Evolutionary conservation across 2,329 filamentous ascomycete species (phyloP).

Genomic region (Didymella keratinophila): DNA sequence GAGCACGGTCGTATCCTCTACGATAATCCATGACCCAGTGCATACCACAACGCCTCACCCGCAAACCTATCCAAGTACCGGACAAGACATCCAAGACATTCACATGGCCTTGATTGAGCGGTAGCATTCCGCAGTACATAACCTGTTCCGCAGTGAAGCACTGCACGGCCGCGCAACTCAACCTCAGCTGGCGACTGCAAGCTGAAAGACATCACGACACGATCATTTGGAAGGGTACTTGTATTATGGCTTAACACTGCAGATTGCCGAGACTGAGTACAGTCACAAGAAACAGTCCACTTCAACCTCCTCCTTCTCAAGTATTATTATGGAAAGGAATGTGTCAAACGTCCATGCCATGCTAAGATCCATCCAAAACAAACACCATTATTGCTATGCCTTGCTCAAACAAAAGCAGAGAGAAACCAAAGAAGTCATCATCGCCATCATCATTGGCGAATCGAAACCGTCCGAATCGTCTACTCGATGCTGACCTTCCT

Average conservation of each 20-base stretch:
- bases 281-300: too few relatives aligned
- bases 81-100: neutral
- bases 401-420: neutral
- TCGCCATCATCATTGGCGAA: neutral
- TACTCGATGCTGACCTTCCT: constrained; percentile 62
- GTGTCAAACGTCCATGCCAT: neutral
- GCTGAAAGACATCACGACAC: too few relatives aligned
- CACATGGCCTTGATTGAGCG: neutral
- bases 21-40: neutral
- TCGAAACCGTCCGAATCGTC: neutral
- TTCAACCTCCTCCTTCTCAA: too few relatives aligned
- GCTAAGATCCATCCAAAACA: neutral
- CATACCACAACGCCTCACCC: constrained; percentile 5
- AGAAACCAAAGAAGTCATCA: neutral
- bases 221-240: too few relatives aligned
- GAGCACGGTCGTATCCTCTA: neutral
- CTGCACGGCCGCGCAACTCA: too few relatives aligned
- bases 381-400: neutral
- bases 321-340: neutral
- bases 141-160: neutral
- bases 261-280: too few relatives aligned
- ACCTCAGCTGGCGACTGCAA: too few relatives aligned
- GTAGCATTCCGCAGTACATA: neutral
- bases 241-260: too few relatives aligned
- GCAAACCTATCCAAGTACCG: constrained; percentile 8